Percentiles rank a stretch among this genome's conserved stretches.
Conservation (phyloP, 345 rosid genomes). For the Bruguiera gymnorhiza region DNA sequence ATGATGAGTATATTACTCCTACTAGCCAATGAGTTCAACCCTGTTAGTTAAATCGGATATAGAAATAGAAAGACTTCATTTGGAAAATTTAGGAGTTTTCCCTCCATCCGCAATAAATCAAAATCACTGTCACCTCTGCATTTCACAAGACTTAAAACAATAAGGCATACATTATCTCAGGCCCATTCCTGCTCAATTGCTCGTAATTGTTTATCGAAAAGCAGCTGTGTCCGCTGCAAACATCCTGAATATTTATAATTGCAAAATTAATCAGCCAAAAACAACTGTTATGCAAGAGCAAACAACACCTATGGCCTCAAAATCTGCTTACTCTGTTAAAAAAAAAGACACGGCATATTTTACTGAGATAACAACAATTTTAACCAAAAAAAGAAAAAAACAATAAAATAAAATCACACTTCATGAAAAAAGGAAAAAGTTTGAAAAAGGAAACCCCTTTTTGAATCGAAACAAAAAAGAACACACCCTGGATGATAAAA, state of each 20-base stretch:
- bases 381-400: neutral
- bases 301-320: neutral
- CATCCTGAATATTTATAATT: conserved; percentile 53
- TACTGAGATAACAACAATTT: neutral
- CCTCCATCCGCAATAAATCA: neutral
- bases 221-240: conserved; percentile 70
- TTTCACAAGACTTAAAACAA: conserved; percentile 9
- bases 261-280: conserved; percentile 18
- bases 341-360: neutral
- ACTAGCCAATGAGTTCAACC: neutral
- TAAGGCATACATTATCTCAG: conserved; percentile 65
- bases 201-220: conserved; percentile 54
- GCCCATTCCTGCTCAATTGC: conserved; percentile 34
- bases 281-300: neutral
- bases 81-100: neutral
- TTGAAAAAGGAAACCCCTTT: neutral
- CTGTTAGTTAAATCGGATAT: too few species aligned
- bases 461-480: neutral
- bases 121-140: conserved; percentile 3
- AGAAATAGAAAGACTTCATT: neutral
- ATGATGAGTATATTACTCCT: neutral
- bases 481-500: conserved; percentile 67
- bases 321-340: neutral
- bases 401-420: neutral
- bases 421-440: neutral